phyloP scores from a whole-genome alignment of 2,329 filamentous ascomycete genomes.

The Aureobasidium sp. region DNA sequence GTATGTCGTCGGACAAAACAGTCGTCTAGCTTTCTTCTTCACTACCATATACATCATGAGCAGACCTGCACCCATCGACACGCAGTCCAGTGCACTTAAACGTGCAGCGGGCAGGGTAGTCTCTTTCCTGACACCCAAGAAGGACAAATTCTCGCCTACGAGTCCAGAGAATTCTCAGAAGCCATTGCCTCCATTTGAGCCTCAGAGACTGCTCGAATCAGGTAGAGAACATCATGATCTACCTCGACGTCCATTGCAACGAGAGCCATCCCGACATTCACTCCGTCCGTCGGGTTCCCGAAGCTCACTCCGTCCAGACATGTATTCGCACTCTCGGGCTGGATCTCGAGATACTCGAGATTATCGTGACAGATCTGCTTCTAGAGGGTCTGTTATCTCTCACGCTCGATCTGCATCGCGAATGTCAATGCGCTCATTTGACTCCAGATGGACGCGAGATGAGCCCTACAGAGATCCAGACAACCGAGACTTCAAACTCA shows the following conservation, averaged over 20 bases:
- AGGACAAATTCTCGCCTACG: background rate
- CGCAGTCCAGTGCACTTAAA: background rate
- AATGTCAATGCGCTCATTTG: background rate
- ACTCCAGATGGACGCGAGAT: background rate
- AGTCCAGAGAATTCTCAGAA: background rate
- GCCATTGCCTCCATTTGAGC: background rate
- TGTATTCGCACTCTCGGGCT: background rate
- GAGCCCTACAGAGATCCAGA: background rate
- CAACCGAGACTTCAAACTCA: background rate
- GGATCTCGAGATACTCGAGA: background rate
- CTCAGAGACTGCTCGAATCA: background rate
- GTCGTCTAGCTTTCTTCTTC: background rate
- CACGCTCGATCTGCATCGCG: background rate
- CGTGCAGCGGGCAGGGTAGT: background rate
- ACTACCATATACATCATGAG: background rate
- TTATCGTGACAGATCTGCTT: background rate
- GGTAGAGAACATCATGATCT: background rate
- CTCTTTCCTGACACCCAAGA: background rate
- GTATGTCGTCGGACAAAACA: too few relatives aligned
- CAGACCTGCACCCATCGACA: background rate
- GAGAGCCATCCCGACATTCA: background rate
- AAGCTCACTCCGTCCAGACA: background rate
- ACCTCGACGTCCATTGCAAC: background rate
- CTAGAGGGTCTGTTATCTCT: background rate
- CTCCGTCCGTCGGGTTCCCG: background rate